Evolutionary conservation across 2,329 filamentous ascomycete species (phyloP).

Genomic region (Colletotrichum chlorophyti): DNA sequence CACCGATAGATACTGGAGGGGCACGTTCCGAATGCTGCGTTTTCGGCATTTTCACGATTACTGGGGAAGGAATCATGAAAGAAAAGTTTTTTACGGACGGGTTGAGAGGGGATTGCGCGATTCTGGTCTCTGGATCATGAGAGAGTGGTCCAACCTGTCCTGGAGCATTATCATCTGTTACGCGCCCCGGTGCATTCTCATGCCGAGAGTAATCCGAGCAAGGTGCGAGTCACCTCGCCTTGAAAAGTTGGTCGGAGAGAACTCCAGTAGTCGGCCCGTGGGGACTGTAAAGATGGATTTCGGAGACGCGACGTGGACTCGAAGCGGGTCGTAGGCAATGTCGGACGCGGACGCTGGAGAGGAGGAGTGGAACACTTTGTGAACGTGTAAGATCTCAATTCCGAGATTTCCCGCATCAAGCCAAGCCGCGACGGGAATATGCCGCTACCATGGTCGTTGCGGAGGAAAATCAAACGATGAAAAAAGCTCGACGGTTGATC

Average conservation of each 20-base stretch:
- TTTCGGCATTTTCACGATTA: background rate
- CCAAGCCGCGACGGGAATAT: conserved; percentile 7
- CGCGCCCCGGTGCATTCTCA: conserved; percentile 9
- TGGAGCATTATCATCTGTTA: conserved; percentile 11
- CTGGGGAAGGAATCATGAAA: background rate
- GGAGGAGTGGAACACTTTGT: conserved; percentile 1
- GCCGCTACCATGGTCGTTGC: conserved; percentile 1
- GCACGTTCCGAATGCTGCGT: conserved; percentile 13
- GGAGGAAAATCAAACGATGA: background rate
- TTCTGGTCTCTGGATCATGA: conserved; percentile 13
- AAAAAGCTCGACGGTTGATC: background rate
- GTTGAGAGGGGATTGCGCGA: conserved; percentile 9
- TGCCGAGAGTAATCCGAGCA: conserved; percentile 25
- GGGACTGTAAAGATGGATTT: no score
- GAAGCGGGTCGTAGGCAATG: no score
- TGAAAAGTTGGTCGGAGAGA: conserved; percentile 2
- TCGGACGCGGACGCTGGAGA: no score
- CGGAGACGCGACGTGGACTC: no score
- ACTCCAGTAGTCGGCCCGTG: no score
- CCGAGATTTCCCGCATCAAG: conserved; percentile 21
- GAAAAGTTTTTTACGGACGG: background rate
- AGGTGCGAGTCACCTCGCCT: no score
- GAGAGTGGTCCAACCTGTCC: conserved; percentile 25
- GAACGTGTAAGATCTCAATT: conserved; percentile 11
- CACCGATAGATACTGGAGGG: conserved; percentile 8